Conservation (phyloP, 2,329 filamentous ascomycete species). For the Talaromyces amestolkiae region DNA sequence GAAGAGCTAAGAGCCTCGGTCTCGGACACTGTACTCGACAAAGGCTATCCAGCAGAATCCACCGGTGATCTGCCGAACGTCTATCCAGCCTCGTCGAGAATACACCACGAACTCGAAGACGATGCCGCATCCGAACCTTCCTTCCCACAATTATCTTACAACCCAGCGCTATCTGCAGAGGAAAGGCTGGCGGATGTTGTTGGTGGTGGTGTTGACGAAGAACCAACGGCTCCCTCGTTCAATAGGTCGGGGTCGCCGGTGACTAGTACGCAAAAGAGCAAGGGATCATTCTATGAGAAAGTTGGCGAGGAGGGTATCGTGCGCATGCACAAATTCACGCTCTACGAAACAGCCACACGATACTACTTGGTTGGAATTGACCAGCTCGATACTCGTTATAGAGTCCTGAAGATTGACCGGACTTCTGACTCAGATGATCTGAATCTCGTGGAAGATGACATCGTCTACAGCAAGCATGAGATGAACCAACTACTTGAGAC, state of each 20-base stretch:
- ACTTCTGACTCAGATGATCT: constrained; percentile 77
- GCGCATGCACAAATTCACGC: constrained; percentile 91
- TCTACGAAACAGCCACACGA: constrained; percentile 90
- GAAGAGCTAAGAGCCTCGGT: constrained; percentile 14
- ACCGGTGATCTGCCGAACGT: not conserved
- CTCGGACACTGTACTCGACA: constrained; percentile 15
- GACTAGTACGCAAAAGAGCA: constrained; percentile 38
- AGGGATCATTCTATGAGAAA: constrained; percentile 34
- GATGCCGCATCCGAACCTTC: constrained; percentile 4
- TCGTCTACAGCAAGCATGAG: constrained; percentile 86
- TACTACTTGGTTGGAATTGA: constrained; percentile 96
- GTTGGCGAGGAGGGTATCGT: constrained; percentile 48
- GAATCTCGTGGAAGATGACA: constrained; percentile 88
- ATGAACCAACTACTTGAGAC: constrained; percentile 91
- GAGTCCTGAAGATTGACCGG: constrained; percentile 91
- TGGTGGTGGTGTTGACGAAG: constrained; percentile 43
- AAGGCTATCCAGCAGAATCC: constrained; percentile 4
- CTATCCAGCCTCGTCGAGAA: not conserved
- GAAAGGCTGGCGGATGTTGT: constrained; percentile 33
- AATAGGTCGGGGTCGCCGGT: constrained; percentile 41
- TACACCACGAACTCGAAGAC: not conserved
- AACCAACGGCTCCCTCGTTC: constrained; percentile 47
- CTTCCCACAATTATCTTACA: constrained; percentile 29
- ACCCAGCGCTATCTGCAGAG: constrained; percentile 31
- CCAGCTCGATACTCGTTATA: constrained; percentile 80